phyloP scores from a whole-genome alignment of 2,329 filamentous ascomycete species.

The Xylaria sp. region DNA sequence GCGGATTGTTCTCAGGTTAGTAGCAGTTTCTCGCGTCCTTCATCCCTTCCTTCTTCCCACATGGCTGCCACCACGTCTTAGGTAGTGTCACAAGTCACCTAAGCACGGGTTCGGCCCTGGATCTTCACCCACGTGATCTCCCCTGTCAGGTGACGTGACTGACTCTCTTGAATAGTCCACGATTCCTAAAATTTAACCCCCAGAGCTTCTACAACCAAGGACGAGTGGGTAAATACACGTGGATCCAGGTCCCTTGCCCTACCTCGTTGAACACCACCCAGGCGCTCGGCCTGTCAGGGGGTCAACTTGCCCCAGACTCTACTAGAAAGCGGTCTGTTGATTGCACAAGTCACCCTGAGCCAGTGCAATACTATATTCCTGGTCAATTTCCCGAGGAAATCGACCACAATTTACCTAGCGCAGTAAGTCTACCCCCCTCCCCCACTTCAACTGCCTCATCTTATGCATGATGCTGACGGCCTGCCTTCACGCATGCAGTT shows the following conservation, averaged over 20 bases:
- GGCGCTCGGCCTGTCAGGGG: neutral
- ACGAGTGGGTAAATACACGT: no score
- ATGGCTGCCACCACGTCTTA: no score
- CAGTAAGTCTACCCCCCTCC: conserved; percentile 8
- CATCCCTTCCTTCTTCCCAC: no score
- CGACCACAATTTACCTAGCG: neutral
- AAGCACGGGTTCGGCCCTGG: no score
- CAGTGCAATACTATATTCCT: conserved; percentile 1
- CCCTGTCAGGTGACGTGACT: no score
- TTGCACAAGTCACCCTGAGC: neutral
- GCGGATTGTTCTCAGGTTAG: no score
- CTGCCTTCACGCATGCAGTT: conserved; percentile 8
- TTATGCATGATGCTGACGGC: conserved; percentile 2
- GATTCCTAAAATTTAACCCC: no score
- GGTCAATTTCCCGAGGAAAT: neutral
- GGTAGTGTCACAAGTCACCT: no score
- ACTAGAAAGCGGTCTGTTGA: conserved; percentile 1
- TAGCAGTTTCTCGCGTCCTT: no score
- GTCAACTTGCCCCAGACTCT: neutral
- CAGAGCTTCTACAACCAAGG: no score
- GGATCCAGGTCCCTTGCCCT: neutral
- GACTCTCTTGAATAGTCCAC: no score
- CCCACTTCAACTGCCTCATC: neutral
- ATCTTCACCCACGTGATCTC: no score
- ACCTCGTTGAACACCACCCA: neutral